Conservation (phyloP, 805 yeast species). For the Isabelozyma rhagii region DNA sequence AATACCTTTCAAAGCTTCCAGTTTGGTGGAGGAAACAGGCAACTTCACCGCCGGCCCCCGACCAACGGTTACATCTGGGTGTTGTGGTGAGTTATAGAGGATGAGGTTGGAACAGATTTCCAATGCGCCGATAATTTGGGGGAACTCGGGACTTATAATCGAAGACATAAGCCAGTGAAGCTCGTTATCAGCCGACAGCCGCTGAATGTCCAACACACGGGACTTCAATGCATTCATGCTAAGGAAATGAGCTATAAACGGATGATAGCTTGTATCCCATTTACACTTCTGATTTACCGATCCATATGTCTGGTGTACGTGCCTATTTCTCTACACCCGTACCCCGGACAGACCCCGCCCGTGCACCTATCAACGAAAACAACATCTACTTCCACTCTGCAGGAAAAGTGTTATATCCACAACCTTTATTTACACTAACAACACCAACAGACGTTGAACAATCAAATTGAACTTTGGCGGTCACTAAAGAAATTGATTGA, state of each 20-base stretch:
- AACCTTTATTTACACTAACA: background rate
- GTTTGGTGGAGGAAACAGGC: slow-evolving; percentile 54
- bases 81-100: slow-evolving; percentile 33
- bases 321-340: background rate
- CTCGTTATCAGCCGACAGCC: slow-evolving; percentile 19
- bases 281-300: too few relatives aligned
- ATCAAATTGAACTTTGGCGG: too few relatives aligned
- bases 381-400: background rate
- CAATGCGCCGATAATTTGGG: slow-evolving; percentile 35
- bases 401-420: background rate
- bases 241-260: too few relatives aligned
- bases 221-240: background rate
- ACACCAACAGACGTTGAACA: background rate
- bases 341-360: background rate
- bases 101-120: slow-evolving; percentile 35
- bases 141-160: slow-evolving; percentile 24
- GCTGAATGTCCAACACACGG: slow-evolving; percentile 6
- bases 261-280: too few relatives aligned
- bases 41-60: slow-evolving; percentile 47
- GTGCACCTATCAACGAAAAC: background rate
- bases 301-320: too few relatives aligned
- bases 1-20: slow-evolving; percentile 59
- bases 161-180: slow-evolving; percentile 28
- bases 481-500: too few relatives aligned
- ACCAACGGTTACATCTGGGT: slow-evolving; percentile 25